These are phyloP conservation scores for Aphanomyces stellatus DNA, from an alignment of 352 stramenopile genomes.

Conservation along the genomic window DNA sequence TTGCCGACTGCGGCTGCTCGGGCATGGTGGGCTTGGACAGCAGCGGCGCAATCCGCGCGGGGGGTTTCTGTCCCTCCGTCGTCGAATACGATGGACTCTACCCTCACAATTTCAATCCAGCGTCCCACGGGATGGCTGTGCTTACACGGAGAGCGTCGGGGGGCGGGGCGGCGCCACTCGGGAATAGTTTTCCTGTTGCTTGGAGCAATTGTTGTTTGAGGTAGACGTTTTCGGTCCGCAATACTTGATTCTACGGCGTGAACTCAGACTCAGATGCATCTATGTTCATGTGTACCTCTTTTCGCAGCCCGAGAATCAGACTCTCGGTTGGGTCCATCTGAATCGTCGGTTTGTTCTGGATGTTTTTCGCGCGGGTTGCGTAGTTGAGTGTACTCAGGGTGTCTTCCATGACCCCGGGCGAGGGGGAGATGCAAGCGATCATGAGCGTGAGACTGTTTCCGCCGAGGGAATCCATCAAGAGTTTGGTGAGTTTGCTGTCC, in stretches of 20 bases:
- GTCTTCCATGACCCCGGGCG: conserved; percentile 45
- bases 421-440: conserved; percentile 75
- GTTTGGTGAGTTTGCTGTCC: conserved; percentile 80
- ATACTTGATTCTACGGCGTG: conserved; percentile 30
- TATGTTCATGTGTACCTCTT: conserved; percentile 25
- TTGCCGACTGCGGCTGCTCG: not conserved
- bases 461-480: conserved; percentile 77
- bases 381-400: conserved; percentile 83
- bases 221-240: conserved; percentile 48
- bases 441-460: conserved; percentile 77
- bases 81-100: not conserved
- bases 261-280: not conserved
- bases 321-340: conserved; percentile 58
- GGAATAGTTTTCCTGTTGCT: too few species aligned
- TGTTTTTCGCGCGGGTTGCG: conserved; percentile 74
- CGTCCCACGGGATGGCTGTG: not conserved
- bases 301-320: conserved; percentile 44
- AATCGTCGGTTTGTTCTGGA: conserved; percentile 68
- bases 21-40: not conserved
- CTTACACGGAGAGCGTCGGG: not conserved
- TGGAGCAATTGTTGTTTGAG: conserved; percentile 41
- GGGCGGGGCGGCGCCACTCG: conserved; percentile 17
- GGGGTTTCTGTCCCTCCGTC: not conserved
- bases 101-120: not conserved
- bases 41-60: not conserved